Evolutionary conservation across 2,329 filamentous ascomycete species (phyloP).

Genomic region (Oidium heveae): DNA sequence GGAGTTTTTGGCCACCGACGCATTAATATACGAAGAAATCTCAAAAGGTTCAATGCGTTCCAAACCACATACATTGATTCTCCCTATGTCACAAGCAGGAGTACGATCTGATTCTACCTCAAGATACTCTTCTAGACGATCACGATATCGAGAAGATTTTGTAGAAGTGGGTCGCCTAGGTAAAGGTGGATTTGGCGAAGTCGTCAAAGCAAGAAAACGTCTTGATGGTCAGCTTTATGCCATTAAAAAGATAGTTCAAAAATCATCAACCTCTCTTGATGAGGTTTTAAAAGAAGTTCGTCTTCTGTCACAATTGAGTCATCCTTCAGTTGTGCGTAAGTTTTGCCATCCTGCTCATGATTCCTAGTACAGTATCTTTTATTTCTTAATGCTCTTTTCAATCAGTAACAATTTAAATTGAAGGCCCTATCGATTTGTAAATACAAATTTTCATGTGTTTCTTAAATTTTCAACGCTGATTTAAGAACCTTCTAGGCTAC

Average conservation of each 20-base stretch:
- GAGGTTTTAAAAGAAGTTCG: constrained; percentile 70
- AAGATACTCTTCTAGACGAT: constrained; percentile 23
- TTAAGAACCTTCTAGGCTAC: constrained; percentile 34
- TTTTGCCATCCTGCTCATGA: constrained; percentile 1
- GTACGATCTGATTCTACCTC: neutral
- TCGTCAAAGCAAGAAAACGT: constrained; percentile 85
- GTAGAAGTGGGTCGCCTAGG: constrained; percentile 72
- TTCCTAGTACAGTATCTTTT: neutral
- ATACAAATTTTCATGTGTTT: too few relatives aligned
- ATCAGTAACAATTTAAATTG: too few relatives aligned
- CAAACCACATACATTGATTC: constrained; percentile 11
- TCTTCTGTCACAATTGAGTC: constrained; percentile 73
- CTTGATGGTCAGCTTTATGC: constrained; percentile 85
- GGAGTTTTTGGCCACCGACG: constrained; percentile 40
- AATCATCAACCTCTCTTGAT: constrained; percentile 51
- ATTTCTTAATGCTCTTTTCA: neutral
- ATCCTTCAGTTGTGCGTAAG: constrained; percentile 35
- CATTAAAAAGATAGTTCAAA: constrained; percentile 84
- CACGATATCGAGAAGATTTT: constrained; percentile 66
- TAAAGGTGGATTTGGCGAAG: constrained; percentile 86
- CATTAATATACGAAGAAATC: constrained; percentile 23
- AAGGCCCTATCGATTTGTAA: too few relatives aligned
- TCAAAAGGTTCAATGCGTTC: constrained; percentile 17
- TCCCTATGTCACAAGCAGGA: neutral
- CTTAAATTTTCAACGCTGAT: neutral